Base-by-base conservation (phyloP, 2,329 filamentous ascomycete genomes). In the Cladosporium sp. region DNA sequence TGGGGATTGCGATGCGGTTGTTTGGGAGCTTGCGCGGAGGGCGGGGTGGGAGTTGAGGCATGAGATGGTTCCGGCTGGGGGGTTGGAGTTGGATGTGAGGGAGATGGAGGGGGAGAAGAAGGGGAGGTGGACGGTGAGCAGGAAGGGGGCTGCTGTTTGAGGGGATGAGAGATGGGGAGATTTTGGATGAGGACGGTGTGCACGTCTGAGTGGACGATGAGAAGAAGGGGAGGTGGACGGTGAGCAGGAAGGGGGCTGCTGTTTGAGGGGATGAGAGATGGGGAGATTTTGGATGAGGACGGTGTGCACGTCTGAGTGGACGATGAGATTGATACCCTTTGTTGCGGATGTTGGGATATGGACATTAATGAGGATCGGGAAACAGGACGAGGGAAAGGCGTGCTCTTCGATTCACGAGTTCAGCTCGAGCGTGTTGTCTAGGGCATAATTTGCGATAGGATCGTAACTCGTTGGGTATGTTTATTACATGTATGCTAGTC, bases 1-100 rank as follows among this genome's bases (percentile, higher is more conserved):
- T n/a, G 95, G 95, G 39, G 92, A 97, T 76, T 97, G 94, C 78
- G 95, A 99, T 75, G 86, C 93, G 48, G 89, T 98, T 10, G 91
- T 98, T 16, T 86, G 90, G 0, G 94, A 98, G 80, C 85, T 99
- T 61, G 94, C 91, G 75, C 86, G 89, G 53, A 87, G 91, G 14
- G 88, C 91, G 1, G 90, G 89, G 3, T 98, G 95, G 95, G 82
- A 28, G 16, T 21, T 62, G 59, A 54, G 23, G 48, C 59, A 62
- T 62, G 59, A 62, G 59, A 62, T 62, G 59, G 28, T 62, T 62
- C 59, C 59, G 0, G 32, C 43, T 14, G 32, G 48, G 5, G 59
- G 59, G 30, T 28, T 62, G 59, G 48, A 54, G 46, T 23, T 62
- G 46, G 48, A 28, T 0, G 48, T 62, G 26, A 32, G 53, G 59